Conservation (phyloP, 768 basidiomycete genomes). For the Boletus tomentosulus region DNA sequence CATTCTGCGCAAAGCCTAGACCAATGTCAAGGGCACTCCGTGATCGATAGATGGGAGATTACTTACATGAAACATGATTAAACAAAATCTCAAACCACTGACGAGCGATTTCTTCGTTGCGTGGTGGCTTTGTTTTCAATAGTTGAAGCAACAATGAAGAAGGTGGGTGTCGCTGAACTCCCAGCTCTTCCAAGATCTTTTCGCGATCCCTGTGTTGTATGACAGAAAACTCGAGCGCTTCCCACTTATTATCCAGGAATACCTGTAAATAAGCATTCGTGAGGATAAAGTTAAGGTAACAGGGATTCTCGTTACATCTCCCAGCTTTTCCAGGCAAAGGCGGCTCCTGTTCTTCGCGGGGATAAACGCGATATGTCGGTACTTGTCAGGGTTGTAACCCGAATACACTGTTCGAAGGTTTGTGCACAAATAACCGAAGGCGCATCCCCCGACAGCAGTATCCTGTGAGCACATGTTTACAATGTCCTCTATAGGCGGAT, state of each 20-base stretch:
- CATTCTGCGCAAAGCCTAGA: slow-evolving; percentile 49
- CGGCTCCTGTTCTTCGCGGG: background rate
- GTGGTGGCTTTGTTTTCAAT: slow-evolving; percentile 52
- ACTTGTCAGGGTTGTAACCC: slow-evolving; percentile 49
- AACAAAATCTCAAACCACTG: slow-evolving; percentile 65
- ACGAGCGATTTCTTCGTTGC: slow-evolving; percentile 45
- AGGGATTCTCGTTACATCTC: slow-evolving; percentile 24
- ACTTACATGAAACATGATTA: slow-evolving; percentile 48
- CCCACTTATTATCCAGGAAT: slow-evolving; percentile 29
- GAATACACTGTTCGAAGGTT: background rate
- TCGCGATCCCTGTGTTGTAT: slow-evolving; percentile 45
- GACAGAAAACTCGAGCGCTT: slow-evolving; percentile 64
- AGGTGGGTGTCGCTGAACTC: slow-evolving; percentile 64
- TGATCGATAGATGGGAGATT: background rate
- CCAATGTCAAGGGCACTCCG: background rate
- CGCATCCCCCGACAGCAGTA: slow-evolving; percentile 42
- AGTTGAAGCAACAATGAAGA: slow-evolving; percentile 49
- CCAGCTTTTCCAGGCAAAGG: background rate
- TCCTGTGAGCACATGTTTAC: slow-evolving; percentile 65
- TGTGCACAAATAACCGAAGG: slow-evolving; percentile 75
- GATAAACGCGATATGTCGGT: background rate
- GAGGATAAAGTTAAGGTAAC: slow-evolving; percentile 38
- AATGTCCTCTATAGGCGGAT: slow-evolving; percentile 60
- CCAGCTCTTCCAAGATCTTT: slow-evolving; percentile 54
- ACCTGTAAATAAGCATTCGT: slow-evolving; percentile 30